These are phyloP conservation scores for Penicillium longicatenatum DNA, from an alignment of 495 filamentous ascomycete genomes.

Conservation along the genomic window DNA sequence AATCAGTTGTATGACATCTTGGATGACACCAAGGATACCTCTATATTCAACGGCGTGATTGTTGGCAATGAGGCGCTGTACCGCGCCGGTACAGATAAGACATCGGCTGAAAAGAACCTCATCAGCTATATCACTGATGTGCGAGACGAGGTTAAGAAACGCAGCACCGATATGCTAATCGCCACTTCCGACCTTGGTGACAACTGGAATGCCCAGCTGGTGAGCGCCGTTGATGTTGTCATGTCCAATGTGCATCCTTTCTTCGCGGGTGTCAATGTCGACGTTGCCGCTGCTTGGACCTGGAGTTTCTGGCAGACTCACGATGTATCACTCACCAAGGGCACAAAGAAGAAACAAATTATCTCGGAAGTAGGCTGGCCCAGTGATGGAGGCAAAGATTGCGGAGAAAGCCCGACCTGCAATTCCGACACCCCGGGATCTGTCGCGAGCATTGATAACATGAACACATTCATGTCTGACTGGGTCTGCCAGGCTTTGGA, in stretches of 20 bases:
- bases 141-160: slow-evolving; percentile 66
- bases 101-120: slow-evolving; percentile 67
- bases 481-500: slow-evolving; percentile 81
- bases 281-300: slow-evolving; percentile 78
- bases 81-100: slow-evolving; percentile 50
- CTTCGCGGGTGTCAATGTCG: slow-evolving; percentile 77
- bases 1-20: slow-evolving; percentile 79
- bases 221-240: slow-evolving; percentile 72
- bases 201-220: slow-evolving; percentile 75
- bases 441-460: slow-evolving; percentile 76
- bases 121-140: slow-evolving; percentile 66
- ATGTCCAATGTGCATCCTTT: slow-evolving; percentile 99
- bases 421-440: slow-evolving; percentile 55
- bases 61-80: slow-evolving; percentile 95
- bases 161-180: slow-evolving; percentile 69
- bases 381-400: slow-evolving; percentile 77
- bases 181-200: slow-evolving; percentile 90
- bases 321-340: slow-evolving; percentile 59
- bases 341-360: slow-evolving; percentile 62
- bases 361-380: slow-evolving; percentile 96
- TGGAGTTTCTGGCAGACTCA: slow-evolving; percentile 73
- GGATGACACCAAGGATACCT: slow-evolving; percentile 61
- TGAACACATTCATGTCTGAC: slow-evolving; percentile 84
- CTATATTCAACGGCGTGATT: slow-evolving; percentile 80
- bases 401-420: slow-evolving; percentile 60